Conservation (phyloP, 331 rosid genomes). For the Malus hybrid region DNA sequence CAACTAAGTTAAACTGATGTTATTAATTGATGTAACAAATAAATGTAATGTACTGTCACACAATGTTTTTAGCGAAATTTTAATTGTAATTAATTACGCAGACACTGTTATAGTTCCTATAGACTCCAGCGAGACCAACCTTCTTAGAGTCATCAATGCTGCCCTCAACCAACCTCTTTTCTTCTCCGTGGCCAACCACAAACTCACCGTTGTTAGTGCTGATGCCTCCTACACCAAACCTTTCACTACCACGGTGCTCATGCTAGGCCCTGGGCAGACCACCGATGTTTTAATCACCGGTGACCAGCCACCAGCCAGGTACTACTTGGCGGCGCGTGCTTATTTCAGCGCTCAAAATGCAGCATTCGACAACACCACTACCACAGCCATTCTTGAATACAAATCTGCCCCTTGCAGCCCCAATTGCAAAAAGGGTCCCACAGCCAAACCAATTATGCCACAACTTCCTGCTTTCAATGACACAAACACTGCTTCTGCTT, state of each 20-base stretch:
- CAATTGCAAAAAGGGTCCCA: constrained; percentile 21
- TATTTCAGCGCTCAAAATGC: constrained; percentile 73
- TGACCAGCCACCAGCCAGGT: constrained; percentile 52
- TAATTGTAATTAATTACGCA: constrained; percentile 20
- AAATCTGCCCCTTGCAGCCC: constrained; percentile 44
- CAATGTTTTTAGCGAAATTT: neutral
- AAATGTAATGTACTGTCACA: neutral
- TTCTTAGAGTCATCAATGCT: constrained; percentile 60
- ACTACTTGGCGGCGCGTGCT: constrained; percentile 77
- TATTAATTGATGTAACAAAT: neutral
- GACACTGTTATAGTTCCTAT: constrained; percentile 52
- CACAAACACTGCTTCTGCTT: constrained; percentile 68
- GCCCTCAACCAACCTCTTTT: constrained; percentile 74
- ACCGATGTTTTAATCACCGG: constrained; percentile 78
- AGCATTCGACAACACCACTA: constrained; percentile 72
- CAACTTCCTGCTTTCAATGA: constrained; percentile 70
- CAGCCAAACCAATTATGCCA: constrained; percentile 49
- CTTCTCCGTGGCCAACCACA: constrained; percentile 73
- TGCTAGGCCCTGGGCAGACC: constrained; percentile 95
- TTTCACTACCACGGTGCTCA: constrained; percentile 64
- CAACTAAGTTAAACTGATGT: too few relatives aligned
- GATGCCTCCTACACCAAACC: constrained; percentile 85
- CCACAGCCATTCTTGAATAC: constrained; percentile 82
- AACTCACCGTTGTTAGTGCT: constrained; percentile 68
- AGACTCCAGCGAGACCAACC: constrained; percentile 61